A percentile compares a stretch with the other conserved stretches of the same genome.
These are phyloP conservation scores for Pichia gijzeniarum DNA, from an alignment of 805 yeast genomes.

Conservation along the genomic window DNA sequence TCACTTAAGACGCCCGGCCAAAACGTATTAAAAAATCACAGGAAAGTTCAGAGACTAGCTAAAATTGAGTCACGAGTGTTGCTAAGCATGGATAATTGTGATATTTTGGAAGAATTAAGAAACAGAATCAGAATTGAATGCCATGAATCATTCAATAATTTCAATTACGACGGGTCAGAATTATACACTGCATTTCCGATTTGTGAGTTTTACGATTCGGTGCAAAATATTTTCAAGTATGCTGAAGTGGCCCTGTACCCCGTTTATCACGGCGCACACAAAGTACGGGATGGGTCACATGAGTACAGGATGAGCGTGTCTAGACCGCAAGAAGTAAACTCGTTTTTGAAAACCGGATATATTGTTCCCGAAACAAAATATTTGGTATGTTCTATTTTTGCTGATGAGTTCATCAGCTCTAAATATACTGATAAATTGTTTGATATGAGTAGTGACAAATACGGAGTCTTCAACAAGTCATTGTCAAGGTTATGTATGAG, in stretches of 20 bases:
- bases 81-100: no score
- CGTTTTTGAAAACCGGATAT: not conserved
- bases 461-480: not conserved
- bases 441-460: not conserved
- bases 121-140: no score
- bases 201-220: not conserved
- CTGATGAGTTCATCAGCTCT: not conserved
- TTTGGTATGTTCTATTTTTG: not conserved
- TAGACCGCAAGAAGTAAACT: not conserved
- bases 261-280: not conserved
- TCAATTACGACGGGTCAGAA: not conserved
- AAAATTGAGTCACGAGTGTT: no score
- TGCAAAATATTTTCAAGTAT: not conserved
- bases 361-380: not conserved
- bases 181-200: not conserved
- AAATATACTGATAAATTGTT: not conserved
- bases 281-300: no score
- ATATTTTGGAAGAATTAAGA: no score
- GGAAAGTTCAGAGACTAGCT: no score
- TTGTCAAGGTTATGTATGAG: not conserved
- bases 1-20: no score
- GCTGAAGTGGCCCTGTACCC: not conserved
- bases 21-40: no score
- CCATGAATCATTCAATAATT: not conserved
- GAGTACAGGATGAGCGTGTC: not conserved